Percentiles rank a stretch among this genome's conserved stretches.
Conservation (phyloP, 352 stramenopile species). For the Saprolegnia parasitica region DNA sequence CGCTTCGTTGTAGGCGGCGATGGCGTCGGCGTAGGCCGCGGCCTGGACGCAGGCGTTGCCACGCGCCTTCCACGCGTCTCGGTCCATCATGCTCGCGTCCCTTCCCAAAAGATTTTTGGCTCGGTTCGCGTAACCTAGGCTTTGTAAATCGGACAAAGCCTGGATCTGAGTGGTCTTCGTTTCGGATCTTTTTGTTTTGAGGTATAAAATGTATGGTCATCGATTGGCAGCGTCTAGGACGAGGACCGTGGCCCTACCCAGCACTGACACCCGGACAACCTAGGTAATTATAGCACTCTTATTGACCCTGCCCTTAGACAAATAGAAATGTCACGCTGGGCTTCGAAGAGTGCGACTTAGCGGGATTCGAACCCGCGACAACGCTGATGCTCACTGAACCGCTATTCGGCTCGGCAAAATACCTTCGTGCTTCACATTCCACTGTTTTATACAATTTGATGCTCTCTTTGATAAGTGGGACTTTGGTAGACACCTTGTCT, state of each 20-base stretch:
- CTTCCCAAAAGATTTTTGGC: conserved; percentile 32
- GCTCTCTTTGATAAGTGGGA: no score
- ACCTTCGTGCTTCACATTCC: no score
- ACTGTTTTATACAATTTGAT: no score
- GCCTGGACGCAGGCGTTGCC: conserved; percentile 59
- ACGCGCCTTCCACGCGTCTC: conserved; percentile 49
- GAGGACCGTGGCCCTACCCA: conserved; percentile 38
- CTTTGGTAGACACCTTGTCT: no score
- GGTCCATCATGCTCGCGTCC: conserved; percentile 31
- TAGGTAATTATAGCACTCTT: conserved; percentile 61
- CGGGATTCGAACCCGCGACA: conserved; percentile 62
- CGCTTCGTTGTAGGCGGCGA: conserved; percentile 42
- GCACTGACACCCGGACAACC: conserved; percentile 83
- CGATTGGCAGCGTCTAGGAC: conserved; percentile 87
- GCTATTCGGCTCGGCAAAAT: no score
- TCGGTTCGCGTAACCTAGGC: no score
- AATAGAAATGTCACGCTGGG: conserved; percentile 83
- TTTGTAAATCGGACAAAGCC: no score
- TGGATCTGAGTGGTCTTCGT: no score
- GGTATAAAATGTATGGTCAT: conserved; percentile 47
- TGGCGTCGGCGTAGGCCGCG: conserved; percentile 40
- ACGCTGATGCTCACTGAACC: background rate
- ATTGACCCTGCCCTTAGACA: conserved; percentile 89
- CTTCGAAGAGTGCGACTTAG: conserved; percentile 73
- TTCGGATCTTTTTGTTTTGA: background rate